A percentile compares a stretch with the other conserved stretches of the same genome.
These are phyloP conservation scores for Plasmodium vinckei DNA, from an alignment of 169 alveolate genomes.

Conservation along the genomic window DNA sequence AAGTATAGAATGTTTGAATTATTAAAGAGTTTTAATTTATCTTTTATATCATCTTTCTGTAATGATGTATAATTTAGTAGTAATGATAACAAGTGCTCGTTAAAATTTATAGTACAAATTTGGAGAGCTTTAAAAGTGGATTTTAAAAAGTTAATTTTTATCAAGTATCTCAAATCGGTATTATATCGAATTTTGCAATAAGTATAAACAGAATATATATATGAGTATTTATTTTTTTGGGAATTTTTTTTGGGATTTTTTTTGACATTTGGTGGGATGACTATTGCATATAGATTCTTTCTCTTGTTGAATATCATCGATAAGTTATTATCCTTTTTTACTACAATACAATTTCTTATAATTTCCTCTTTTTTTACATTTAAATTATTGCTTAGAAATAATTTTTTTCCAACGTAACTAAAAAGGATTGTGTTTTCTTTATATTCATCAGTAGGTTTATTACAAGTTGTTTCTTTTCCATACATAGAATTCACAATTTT, in stretches of 20 bases:
- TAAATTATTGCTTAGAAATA: conserved; percentile 9
- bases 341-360: not conserved
- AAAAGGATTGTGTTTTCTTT: conserved; percentile 1
- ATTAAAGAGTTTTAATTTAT: not conserved
- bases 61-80: no score
- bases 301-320: not conserved
- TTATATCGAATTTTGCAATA: not conserved
- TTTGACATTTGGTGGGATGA: not conserved
- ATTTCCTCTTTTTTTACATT: not conserved
- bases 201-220: conserved; percentile 18
- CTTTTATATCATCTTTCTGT: not conserved
- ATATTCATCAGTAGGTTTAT: not conserved
- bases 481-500: no score
- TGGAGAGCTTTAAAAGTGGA: not conserved
- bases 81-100: not conserved
- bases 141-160: conserved; percentile 2
- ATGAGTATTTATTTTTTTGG: not conserved
- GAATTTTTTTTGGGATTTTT: no score
- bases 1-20: not conserved
- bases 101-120: conserved; percentile 9
- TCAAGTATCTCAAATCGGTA: not conserved
- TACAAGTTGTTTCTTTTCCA: not conserved
- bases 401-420: conserved; percentile 21
- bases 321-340: conserved; percentile 6
- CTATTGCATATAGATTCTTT: conserved; percentile 26